Evolutionary conservation across 768 basidiomycete species (phyloP), one percentile per base, ranked within the genome.

Genomic region (Mycena epipterygia): DNA sequence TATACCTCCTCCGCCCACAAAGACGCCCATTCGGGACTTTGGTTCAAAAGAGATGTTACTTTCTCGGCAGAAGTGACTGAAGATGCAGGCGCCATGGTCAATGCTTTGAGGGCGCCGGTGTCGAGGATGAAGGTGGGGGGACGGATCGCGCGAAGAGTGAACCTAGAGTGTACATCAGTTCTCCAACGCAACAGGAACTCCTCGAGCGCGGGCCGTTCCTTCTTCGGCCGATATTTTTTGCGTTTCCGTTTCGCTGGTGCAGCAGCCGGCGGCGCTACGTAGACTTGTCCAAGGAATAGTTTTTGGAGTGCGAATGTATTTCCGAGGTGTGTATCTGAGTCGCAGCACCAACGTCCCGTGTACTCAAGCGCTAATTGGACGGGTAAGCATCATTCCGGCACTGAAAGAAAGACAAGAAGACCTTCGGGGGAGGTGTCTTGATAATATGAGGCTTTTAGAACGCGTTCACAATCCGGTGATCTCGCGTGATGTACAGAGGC

Each of bases 61-160:
- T 30, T 39, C 0, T 25, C 17, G 8, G 74, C 2, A 0, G 71
- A 63, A 5, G 17, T 63, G 8, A 77, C 42, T 0, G 64, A 67
- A 2, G 52, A 35, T 2, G 67, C 30, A 3, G 19, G 52, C 12
- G 72, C 67, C 33, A 68, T 51, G 6, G 74, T 37, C n/a, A 80
- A 70, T 0, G 23, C 39, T 19, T 57, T 32, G 19, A 68, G 27
- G 14, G 74, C 62, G 2, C 13, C 5, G 14, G 17, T 6, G 17
- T 72, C 74, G 1, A 79, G 74, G 33, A 79, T 77, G 42, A 77
- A 65, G 21, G 75, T 67, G 3, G 73, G 62, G 11, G 74, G 65
- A 11, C 74, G 70, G 57, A 70, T 23, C 0, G 42, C 17, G 11
- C 55, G 56, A 6, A 64, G 65, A 0, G 30, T 27, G 30, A 73